Evolutionary conservation across 2,329 filamentous ascomycete genomes (phyloP), one percentile per base, ranked within the genome.

Genomic region (Neurospora crassa): DNA sequence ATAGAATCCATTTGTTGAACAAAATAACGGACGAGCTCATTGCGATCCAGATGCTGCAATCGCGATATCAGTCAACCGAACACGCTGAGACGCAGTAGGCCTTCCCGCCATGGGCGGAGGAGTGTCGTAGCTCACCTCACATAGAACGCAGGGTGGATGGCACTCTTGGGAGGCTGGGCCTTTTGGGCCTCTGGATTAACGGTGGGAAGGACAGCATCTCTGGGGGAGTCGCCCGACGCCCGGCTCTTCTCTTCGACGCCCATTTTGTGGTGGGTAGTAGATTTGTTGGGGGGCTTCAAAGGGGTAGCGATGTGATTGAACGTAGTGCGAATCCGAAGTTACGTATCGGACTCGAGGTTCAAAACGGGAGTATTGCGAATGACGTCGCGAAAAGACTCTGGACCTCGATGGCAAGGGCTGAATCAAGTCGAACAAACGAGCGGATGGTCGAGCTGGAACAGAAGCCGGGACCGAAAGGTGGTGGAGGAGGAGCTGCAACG

Each of bases 1-100:
- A 90, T 74, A 98, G 88, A 78, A 99, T 93, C 89, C 93, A 97
- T 89, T 99, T 99, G 90, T 99, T 98, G 91, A 97, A 98, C 74
- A 99, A 86, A 81, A 99, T 99, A 79, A 98, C 94, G 78, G 91
- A 93, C 63, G 94, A 97, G 79, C 93, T 97, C 81, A 97, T 87
- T 72, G 90, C 85, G 79, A 99, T 98, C 96, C 96, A 99, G 76
- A 90, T 86, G 78, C 94, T 97, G 81, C 59, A 75, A 67, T 63
- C 53, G 4, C 18, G 16, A 11, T 29, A 37, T 63, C 53, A 63
- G 53, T 68, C 18, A 29, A 41, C 70, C 72, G 45, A 75, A 71
- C 70, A 69, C 18, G 70, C 37, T 43, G 29, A 70, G 37, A n/a
- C 34, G 43, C 69, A 69, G 45, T 24, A 37, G 29, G 47, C 70